Base-by-base conservation (phyloP, 169 alveolate species). In the Plasmodium gallinaceum region DNA sequence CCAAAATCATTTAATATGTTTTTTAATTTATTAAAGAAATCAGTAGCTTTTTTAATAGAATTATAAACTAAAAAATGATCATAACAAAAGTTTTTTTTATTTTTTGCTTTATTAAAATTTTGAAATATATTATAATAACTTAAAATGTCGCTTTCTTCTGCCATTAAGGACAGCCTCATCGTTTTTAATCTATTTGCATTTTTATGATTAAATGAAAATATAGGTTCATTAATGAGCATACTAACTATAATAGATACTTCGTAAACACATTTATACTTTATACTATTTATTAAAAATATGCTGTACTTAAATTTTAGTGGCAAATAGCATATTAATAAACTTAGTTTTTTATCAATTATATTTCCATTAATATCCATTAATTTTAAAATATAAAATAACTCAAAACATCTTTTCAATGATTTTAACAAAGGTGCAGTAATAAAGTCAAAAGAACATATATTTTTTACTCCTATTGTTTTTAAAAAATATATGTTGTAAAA, bases 91-190 rank as follows among this genome's bases (percentile, higher is more conserved):
- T 65, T 58, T 57, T 83, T 83, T 68, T 72, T 83, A 62, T 83
- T 48, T 66, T 83, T 83, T 68, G 83, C 91, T n/a, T 43, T 14
- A 14, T 12, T 46, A 83, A 83, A 83, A 24, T 16, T 26, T 68
- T 83, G 91, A 83, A 83, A 83, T 83, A 83, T 51, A 68, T 83
- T 83, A 57, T 83, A 83, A 37, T 68, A 83, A 83, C 91, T 83
- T 72, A 83, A 68, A 42, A 83, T 57, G 60, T 83, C 91, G 45
- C 91, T 83, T 52, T 83, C 91, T 45, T 83, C 85, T 20, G 91
- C 91, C 91, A 83, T 83, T 46, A 83, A 61, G 37, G 91, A 72
- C 39, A 54, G 39, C 52, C 91, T 74, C 75, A 83, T 60, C 18
- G 51, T 62, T 68, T 58, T 83, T 61, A 83, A 24, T 45, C 62